phyloP scores from a whole-genome alignment of 1,139 yeast species.

The Meyerozyma elateridarum region DNA sequence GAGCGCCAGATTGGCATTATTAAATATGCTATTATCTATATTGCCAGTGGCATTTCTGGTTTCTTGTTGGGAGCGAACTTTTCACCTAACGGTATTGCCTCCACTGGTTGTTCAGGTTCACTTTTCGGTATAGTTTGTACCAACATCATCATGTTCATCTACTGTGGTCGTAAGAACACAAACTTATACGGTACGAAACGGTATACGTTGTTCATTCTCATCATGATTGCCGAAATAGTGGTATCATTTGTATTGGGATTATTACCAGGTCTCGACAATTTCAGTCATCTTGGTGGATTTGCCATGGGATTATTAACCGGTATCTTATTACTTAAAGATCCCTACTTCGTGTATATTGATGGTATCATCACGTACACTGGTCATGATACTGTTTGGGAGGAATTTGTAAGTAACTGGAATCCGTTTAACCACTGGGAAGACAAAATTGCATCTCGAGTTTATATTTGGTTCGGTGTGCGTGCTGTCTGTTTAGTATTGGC shows the following conservation, averaged over 20 bases:
- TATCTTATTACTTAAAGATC: constrained; percentile 53
- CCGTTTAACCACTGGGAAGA: constrained; percentile 33
- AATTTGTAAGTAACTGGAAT: constrained; percentile 40
- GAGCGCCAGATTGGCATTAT: constrained; percentile 56
- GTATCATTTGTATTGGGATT: constrained; percentile 63
- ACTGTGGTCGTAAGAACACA: constrained; percentile 47
- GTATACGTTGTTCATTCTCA: constrained; percentile 39
- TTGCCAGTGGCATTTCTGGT: constrained; percentile 64
- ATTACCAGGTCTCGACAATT: constrained; percentile 72
- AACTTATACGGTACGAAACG: constrained; percentile 40
- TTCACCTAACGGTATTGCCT: constrained; percentile 64
- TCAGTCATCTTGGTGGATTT: constrained; percentile 76
- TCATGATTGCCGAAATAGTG: constrained; percentile 54
- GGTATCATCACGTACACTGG: constrained; percentile 39
- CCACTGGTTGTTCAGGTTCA: constrained; percentile 76
- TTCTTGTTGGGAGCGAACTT: constrained; percentile 69
- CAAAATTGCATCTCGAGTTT: constrained; percentile 31
- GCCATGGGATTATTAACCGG: constrained; percentile 57
- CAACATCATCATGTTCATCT: constrained; percentile 53
- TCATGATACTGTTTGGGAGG: constrained; percentile 35
- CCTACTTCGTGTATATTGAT: constrained; percentile 43
- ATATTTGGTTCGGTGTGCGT: constrained; percentile 50
- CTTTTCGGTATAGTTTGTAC: constrained; percentile 67
- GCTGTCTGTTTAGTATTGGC: constrained; percentile 42
- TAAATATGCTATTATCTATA: constrained; percentile 53